Evolutionary conservation across 2,329 filamentous ascomycete genomes (phyloP).

Genomic region (Trichoderma sp.): DNA sequence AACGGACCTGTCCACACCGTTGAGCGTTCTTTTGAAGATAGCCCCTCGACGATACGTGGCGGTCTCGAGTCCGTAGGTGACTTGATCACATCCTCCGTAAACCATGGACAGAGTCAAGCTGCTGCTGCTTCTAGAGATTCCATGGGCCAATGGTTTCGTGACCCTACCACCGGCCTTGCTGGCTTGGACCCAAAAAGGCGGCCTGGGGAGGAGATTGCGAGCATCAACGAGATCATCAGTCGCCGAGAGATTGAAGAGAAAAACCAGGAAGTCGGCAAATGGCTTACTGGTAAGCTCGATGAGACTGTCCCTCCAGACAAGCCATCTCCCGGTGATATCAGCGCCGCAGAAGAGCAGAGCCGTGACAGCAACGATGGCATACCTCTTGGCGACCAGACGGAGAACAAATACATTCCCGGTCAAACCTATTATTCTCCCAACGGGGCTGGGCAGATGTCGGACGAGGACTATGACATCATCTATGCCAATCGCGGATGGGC

Average conservation of each 20-base stretch:
- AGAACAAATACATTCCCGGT: constrained; percentile 48
- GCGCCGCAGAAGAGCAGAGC: constrained; percentile 22
- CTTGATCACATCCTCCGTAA: constrained; percentile 30
- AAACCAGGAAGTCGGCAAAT: constrained; percentile 50
- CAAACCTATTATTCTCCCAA: constrained; percentile 48
- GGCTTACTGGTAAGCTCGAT: constrained; percentile 42
- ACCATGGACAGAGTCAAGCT: constrained; percentile 13
- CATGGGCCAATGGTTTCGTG: constrained; percentile 41
- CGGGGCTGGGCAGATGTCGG: constrained; percentile 42
- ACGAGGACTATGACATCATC: constrained; percentile 50
- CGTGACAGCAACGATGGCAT: constrained; percentile 42
- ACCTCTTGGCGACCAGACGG: constrained; percentile 44
- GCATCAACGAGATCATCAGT: constrained; percentile 47
- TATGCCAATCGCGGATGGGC: constrained; percentile 47
- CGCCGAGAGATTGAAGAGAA: constrained; percentile 43
- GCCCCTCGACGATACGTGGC: constrained; percentile 35
- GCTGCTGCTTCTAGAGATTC: constrained; percentile 34
- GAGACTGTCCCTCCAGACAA: constrained; percentile 29
- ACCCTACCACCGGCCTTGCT: constrained; percentile 39
- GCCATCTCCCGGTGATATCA: constrained; percentile 26
- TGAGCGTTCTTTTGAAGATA: constrained; percentile 41
- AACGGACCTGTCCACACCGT: constrained; percentile 36
- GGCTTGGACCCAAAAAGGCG: constrained; percentile 50
- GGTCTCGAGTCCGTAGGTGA: constrained; percentile 41
- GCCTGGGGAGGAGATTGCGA: constrained; percentile 42